Conservation (phyloP, 2,329 filamentous ascomycete species). For the Claviceps quebecensis region DNA sequence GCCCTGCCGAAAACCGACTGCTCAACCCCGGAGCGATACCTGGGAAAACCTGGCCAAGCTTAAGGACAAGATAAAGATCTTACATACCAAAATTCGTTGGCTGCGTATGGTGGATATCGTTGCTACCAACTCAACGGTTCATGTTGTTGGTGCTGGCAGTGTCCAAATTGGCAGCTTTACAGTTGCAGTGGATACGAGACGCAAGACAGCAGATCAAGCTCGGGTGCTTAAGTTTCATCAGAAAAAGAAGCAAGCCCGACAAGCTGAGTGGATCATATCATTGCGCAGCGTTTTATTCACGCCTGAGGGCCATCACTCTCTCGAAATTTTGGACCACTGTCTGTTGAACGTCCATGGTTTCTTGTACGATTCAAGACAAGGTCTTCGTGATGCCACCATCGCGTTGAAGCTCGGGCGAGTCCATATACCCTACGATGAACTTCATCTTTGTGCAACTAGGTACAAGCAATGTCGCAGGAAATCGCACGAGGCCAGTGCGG, state of each 20-base stretch:
- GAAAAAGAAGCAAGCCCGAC: constrained; percentile 41
- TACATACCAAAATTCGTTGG: constrained; percentile 81
- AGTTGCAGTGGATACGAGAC: constrained; percentile 77
- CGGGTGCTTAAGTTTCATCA: constrained; percentile 61
- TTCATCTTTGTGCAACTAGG: constrained; percentile 47
- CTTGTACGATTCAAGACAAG: constrained; percentile 71
- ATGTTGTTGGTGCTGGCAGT: constrained; percentile 67
- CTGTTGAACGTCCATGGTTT: constrained; percentile 86
- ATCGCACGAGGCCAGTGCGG: constrained; percentile 18
- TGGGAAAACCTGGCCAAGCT: constrained; percentile 67
- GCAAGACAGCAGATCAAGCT: constrained; percentile 80
- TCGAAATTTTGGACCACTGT: constrained; percentile 78
- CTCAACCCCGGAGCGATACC: constrained; percentile 46
- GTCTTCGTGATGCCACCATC: constrained; percentile 78
- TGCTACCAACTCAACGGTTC: constrained; percentile 64
- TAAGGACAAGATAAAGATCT: constrained; percentile 73
- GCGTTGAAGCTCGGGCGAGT: constrained; percentile 82
- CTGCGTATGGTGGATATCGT: constrained; percentile 80
- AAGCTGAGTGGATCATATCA: constrained; percentile 89
- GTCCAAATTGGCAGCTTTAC: constrained; percentile 75
- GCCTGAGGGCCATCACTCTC: constrained; percentile 66
- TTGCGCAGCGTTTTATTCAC: constrained; percentile 80
- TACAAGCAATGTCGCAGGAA: constrained; percentile 33
- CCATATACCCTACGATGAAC: constrained; percentile 80
- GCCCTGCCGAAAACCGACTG: constrained; percentile 10